Percentiles rank a stretch among this genome's conserved stretches.
phyloP scores from a whole-genome alignment of 768 basidiomycete genomes.

The Lactarius sanguifluus region DNA sequence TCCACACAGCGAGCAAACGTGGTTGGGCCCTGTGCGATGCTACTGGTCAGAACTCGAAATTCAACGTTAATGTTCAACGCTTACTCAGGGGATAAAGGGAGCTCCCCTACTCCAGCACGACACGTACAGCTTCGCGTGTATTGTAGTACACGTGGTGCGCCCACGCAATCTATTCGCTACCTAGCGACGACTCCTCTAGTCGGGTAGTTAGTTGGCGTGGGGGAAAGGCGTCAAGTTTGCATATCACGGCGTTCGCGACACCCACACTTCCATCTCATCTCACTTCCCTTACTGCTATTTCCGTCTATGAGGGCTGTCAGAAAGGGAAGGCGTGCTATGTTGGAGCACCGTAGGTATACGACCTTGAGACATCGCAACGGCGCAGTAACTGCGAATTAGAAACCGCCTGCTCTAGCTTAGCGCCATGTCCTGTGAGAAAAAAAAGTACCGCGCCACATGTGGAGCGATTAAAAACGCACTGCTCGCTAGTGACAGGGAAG shows the following conservation, averaged over 20 bases:
- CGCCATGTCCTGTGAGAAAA: background rate
- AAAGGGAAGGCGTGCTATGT: background rate
- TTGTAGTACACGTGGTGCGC: background rate
- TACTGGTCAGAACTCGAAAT: background rate
- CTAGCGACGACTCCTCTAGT: background rate
- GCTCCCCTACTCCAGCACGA: background rate
- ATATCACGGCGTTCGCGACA: background rate
- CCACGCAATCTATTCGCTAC: background rate
- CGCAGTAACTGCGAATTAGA: background rate
- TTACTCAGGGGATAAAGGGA: background rate
- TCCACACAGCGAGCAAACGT: background rate
- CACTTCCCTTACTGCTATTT: background rate
- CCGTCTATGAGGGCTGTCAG: background rate
- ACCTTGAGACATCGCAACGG: background rate
- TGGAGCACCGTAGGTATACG: background rate
- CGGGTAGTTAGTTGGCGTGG: background rate
- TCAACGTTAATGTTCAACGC: background rate
- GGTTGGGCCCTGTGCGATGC: background rate
- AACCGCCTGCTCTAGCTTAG: background rate
- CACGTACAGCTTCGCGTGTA: background rate
- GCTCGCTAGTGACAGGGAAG: background rate
- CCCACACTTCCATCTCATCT: background rate
- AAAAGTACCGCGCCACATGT: background rate
- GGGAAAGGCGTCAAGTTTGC: background rate
- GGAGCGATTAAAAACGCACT: background rate